Evolutionary conservation across 208 protist genomes (phyloP).

Genomic region (Leishmania mexicana): DNA sequence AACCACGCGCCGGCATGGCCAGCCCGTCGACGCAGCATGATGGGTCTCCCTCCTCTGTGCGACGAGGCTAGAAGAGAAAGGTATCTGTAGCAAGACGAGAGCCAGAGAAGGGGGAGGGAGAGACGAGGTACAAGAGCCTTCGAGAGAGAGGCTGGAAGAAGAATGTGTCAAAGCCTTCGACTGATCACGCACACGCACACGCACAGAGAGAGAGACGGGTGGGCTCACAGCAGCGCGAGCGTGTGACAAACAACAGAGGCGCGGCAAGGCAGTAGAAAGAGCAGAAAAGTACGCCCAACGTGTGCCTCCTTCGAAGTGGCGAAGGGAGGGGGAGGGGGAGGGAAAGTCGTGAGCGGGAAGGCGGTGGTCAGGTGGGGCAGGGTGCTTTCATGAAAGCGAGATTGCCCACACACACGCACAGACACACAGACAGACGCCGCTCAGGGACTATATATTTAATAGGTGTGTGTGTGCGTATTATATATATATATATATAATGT

Average conservation of each 20-base stretch:
- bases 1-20: background rate
- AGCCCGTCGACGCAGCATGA: background rate
- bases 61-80: background rate
- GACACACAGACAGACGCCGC: background rate
- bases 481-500: background rate
- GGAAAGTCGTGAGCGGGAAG: conserved; percentile 11
- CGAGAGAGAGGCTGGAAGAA: background rate
- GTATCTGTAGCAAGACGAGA: background rate
- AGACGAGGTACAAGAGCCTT: background rate
- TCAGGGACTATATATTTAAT: background rate
- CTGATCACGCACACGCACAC: background rate
- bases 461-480: background rate
- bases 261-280: background rate
- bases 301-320: background rate
- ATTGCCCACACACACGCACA: background rate
- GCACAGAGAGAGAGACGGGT: background rate
- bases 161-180: background rate
- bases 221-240: background rate
- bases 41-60: background rate
- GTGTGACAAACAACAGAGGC: background rate
- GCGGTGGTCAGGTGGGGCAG: background rate
- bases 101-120: background rate
- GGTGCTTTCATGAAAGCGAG: conserved; percentile 12
- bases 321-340: background rate
- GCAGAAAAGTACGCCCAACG: background rate